phyloP scores from a whole-genome alignment of 257 asterid genomes.

The Penstemon barbatus region DNA sequence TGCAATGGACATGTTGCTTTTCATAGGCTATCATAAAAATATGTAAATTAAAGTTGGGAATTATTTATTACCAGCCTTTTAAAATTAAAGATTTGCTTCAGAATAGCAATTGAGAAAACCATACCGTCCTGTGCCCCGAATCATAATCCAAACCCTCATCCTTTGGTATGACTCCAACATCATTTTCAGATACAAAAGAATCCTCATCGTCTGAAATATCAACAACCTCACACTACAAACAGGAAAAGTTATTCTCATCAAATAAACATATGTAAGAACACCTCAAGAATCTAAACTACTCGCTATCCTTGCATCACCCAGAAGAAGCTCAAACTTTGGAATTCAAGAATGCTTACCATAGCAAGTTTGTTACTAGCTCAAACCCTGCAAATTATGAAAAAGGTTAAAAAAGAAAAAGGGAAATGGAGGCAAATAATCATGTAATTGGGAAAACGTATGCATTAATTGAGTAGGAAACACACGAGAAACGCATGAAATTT shows the following conservation, averaged over 20 bases:
- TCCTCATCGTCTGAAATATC: slow-evolving; percentile 59
- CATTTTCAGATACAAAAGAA: slow-evolving; percentile 35
- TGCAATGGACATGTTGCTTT: not conserved
- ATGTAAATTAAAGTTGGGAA: not conserved
- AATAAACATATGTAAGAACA: slow-evolving; percentile 1
- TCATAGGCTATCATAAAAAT: not conserved
- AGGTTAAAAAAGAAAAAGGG: not conserved
- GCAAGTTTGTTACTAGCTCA: slow-evolving; percentile 8
- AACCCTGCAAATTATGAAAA: slow-evolving; percentile 26
- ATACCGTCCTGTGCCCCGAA: slow-evolving; percentile 44
- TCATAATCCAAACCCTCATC: slow-evolving; percentile 48
- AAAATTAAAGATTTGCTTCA: slow-evolving; percentile 7
- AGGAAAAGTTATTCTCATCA: not conserved
- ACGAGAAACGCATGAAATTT: not conserved
- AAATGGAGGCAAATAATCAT: not conserved
- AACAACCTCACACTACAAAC: slow-evolving; percentile 46
- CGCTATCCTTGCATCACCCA: slow-evolving; percentile 11
- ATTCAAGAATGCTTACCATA: slow-evolving; percentile 35
- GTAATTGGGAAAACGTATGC: not conserved
- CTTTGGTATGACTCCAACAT: slow-evolving; percentile 50
- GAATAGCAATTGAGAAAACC: slow-evolving; percentile 15
- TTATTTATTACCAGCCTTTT: not conserved
- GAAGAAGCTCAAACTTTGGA: slow-evolving; percentile 12
- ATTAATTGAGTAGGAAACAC: slow-evolving; percentile 16
- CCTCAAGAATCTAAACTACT: not conserved